Conservation (phyloP, 2,329 filamentous ascomycete species). For the Orbilia oligospora region DNA sequence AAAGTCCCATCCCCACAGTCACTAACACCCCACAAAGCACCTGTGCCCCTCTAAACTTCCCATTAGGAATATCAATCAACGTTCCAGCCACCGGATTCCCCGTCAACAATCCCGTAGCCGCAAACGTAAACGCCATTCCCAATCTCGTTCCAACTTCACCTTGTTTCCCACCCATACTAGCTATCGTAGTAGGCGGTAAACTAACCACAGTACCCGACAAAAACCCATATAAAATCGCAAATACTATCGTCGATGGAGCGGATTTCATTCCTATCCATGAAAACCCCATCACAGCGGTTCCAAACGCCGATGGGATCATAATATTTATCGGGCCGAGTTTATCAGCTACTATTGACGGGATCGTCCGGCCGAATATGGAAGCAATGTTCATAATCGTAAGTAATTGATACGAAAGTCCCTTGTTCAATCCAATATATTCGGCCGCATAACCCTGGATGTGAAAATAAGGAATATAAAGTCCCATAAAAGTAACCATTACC, state of each 20-base stretch:
- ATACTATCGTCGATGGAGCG: constrained; percentile 67
- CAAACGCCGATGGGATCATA: constrained; percentile 66
- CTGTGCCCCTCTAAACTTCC: constrained; percentile 54
- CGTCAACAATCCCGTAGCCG: constrained; percentile 47
- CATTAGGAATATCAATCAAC: constrained; percentile 55
- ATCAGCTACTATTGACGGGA: constrained; percentile 69
- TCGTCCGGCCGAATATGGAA: constrained; percentile 70
- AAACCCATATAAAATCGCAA: constrained; percentile 70
- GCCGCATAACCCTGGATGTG: constrained; percentile 68
- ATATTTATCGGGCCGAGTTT: constrained; percentile 68
- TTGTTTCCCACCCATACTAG: constrained; percentile 65
- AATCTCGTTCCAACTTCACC: constrained; percentile 54
- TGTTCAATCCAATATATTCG: constrained; percentile 67
- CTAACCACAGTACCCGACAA: constrained; percentile 69
- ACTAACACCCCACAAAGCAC: constrained; percentile 48
- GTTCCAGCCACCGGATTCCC: constrained; percentile 56
- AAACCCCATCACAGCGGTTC: constrained; percentile 68
- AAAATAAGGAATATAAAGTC: constrained; percentile 69
- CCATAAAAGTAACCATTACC: constrained; percentile 66
- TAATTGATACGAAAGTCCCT: constrained; percentile 69
- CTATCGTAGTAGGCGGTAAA: constrained; percentile 68
- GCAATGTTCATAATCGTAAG: constrained; percentile 71
- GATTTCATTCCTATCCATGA: constrained; percentile 68
- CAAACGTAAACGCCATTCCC: constrained; percentile 57
- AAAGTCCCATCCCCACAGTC: constrained; percentile 24